These are phyloP conservation scores for Citeromyces matritensis DNA, from an alignment of 805 yeast genomes.

Conservation along the genomic window DNA sequence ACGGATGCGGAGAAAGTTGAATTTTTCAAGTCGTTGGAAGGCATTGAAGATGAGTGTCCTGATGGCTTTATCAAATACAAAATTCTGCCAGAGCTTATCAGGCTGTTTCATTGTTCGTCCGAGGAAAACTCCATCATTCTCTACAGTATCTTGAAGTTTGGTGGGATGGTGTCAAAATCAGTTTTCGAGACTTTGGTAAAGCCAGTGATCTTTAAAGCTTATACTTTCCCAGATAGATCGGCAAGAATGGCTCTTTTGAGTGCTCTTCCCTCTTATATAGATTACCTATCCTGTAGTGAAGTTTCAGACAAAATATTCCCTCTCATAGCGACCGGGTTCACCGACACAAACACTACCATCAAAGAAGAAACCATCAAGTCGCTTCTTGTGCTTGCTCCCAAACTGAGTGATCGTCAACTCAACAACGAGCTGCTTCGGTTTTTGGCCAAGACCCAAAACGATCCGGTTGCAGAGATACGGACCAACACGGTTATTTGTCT, in stretches of 20 bases:
- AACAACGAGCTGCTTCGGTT: slow-evolving; percentile 75
- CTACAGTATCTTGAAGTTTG: slow-evolving; percentile 22
- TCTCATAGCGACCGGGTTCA: slow-evolving; percentile 63
- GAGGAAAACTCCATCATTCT: slow-evolving; percentile 16
- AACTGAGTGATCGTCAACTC: slow-evolving; percentile 62
- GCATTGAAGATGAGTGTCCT: slow-evolving; percentile 22
- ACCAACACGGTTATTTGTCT: slow-evolving; percentile 63
- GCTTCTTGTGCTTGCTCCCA: slow-evolving; percentile 36
- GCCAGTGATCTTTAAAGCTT: slow-evolving; percentile 52
- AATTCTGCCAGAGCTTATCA: slow-evolving; percentile 56
- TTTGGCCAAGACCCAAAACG: slow-evolving; percentile 72
- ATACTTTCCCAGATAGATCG: slow-evolving; percentile 58
- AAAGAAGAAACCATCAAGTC: slow-evolving; percentile 70
- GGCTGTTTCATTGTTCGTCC: slow-evolving; percentile 19
- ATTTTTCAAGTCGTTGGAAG: slow-evolving; percentile 21
- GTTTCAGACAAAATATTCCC: slow-evolving; percentile 59
- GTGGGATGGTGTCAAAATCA: slow-evolving; percentile 13
- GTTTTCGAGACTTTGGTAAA: slow-evolving; percentile 27
- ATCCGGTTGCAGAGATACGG: slow-evolving; percentile 60
- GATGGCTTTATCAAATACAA: slow-evolving; percentile 39
- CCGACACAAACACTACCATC: slow-evolving; percentile 70
- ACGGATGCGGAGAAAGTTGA: slow-evolving; percentile 35
- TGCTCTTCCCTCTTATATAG: slow-evolving; percentile 39
- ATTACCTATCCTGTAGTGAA: slow-evolving; percentile 36
- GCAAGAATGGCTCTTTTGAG: slow-evolving; percentile 59